Evolutionary conservation across 805 yeast species (phyloP), one percentile per base, ranked within the genome.

Genomic region (Starmerella vaccinii): DNA sequence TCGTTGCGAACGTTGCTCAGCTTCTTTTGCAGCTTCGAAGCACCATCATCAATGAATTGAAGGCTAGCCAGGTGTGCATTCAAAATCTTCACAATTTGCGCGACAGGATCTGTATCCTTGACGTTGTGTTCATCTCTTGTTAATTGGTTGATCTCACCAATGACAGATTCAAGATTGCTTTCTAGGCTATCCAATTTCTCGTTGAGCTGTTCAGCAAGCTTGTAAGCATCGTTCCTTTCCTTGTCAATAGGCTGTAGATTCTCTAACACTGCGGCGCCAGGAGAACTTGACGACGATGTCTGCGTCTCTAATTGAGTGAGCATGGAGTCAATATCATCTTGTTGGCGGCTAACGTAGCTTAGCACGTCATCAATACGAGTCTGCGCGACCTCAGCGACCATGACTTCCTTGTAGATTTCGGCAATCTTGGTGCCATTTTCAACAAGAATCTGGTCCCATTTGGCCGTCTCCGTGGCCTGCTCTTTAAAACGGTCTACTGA

Each of bases 61-160:
- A 92, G 74, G 55, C 95, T 86, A 55, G 89, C 92, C 66, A 92
- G 71, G 65, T 92, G 97, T 42, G 86, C 78, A 63, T 90, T 89
- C 63, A 92, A 75, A 56, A 92, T 72, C 64, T 80, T 82, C 27
- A 92, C 82, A 55, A 90, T 77, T 50, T 68, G 72, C 1, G 72
- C 64, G 13, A 71, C 55, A 1, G 71, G 70, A 49, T 70, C 72
- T 38, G 61, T 72, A 34, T 61, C 75, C 62, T 65, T 78, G 41
- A 78, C 78, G 63, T 81, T 79, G 65, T 84, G 85, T 64, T 85
- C 82, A 2, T 84, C 80, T 53, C 82, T 85, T 60, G 90, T 83
- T 5, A 87, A 88, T 26, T 53, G 46, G 56, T 63, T 63, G 57
- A 61, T 57, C 46, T 64, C 65, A 38, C 55, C 54, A 6, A 65